A percentile compares a stretch with the other conserved stretches of the same genome.
phyloP scores from a whole-genome alignment of 345 rosid species.

The Laguncularia racemosa region DNA sequence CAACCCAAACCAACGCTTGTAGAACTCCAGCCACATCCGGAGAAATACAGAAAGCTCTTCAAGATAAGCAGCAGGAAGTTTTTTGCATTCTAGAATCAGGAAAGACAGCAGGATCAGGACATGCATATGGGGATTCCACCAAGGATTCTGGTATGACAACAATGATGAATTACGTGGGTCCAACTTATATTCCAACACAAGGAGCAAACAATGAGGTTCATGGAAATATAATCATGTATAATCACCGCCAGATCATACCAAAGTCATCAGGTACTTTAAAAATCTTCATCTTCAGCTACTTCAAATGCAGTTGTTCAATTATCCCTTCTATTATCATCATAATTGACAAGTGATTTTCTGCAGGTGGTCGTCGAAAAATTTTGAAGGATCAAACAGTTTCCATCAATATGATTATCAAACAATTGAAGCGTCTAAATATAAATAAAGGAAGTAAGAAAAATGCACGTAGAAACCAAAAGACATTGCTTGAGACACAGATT shows the following conservation, averaged over 20 bases:
- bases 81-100: constrained; percentile 17
- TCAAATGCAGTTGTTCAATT: no score
- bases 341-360: constrained; percentile 17
- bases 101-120: constrained; percentile 35
- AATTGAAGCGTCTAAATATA: constrained; percentile 42
- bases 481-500: constrained; percentile 31
- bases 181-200: constrained; percentile 5
- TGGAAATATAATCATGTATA: constrained; percentile 8
- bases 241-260: constrained; percentile 10
- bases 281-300: background rate
- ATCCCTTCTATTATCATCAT: background rate
- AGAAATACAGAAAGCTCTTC: constrained; percentile 21
- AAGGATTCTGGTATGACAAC: constrained; percentile 32
- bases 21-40: constrained; percentile 12
- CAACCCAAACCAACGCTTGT: constrained; percentile 12
- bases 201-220: constrained; percentile 19
- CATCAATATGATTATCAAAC: constrained; percentile 36
- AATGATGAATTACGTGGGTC: constrained; percentile 10
- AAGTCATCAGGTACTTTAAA: constrained; percentile 34
- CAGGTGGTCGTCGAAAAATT: constrained; percentile 31
- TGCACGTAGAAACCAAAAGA: constrained; percentile 2
- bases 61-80: constrained; percentile 22
- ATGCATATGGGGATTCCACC: constrained; percentile 42
- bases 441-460: constrained; percentile 21
- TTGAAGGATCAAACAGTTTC: constrained; percentile 21